Base-by-base conservation (phyloP, 768 basidiomycete species). In the Fibroporia radiculosa region DNA sequence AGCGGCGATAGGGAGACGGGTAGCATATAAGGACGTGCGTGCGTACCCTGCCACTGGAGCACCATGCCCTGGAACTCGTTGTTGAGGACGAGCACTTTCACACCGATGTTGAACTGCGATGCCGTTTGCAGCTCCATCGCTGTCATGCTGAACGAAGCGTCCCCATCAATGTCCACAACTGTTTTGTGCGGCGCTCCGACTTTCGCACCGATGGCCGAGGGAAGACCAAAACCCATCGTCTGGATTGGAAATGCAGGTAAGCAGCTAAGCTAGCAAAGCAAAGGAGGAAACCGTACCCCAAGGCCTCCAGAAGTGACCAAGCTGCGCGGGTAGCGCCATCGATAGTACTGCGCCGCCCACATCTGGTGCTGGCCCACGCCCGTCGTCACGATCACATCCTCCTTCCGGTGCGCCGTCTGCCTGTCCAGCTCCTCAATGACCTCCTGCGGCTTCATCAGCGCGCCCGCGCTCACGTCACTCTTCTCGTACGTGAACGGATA, bases 51-150 rank as follows among this genome's bases (percentile, higher is more conserved):
- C 96, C 95, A 98, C 71, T 99, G 96, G 25, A 90, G 69, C 11
- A 98, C 96, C 96, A 99, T 99, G 44, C 96, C 96, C 65, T 96
- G 93, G 76, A 93, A 96, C 60, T 93, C 91, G 65, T 96, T 97
- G 73, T 96, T 95, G 56, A 97, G 66, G 19, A 96, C 66, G 53
- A 96, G 71, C 31, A 92, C 85, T 68, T 99, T 99, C 60, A 97
- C 91, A 47, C 96, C 95, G 51, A 99, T 96, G 58, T 77, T 66
- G 68, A 77, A 92, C 59, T 93, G 89, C 20, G 87, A 74, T 4
- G 96, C 96, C 1, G 96, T 99, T 19, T 84, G 82, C 41, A 99
- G 80, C 66, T 99, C 96, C 96, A 98, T 99, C 0, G 93, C 95
- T 1, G 96, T 98, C 96, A 98, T 99, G 59, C 88, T 92, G 69